These are phyloP conservation scores for Tolypocladium cylindrosporum DNA, from an alignment of 2,329 filamentous ascomycete genomes.

Conservation along the genomic window DNA sequence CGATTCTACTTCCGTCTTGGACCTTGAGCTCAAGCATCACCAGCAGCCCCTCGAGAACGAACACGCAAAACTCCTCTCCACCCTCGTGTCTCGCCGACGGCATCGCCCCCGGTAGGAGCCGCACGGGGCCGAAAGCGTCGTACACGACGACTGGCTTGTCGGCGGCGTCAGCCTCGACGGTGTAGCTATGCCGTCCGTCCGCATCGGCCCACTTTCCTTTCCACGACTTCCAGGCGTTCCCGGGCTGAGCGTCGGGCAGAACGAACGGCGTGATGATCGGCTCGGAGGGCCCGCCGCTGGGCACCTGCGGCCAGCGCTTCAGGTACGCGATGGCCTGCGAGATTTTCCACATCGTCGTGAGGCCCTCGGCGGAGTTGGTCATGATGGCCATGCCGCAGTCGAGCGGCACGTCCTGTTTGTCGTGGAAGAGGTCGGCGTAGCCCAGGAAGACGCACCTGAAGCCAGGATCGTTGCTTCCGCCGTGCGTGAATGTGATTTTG, in stretches of 20 bases:
- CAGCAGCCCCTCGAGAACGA: not conserved
- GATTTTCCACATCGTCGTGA: not conserved
- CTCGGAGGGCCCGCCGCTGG: not conserved
- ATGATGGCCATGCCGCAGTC: conserved; percentile 10
- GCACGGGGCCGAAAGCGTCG: not conserved
- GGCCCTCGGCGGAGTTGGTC: conserved; percentile 9
- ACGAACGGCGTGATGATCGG: not conserved
- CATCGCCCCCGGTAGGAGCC: not conserved
- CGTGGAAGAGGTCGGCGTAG: conserved; percentile 2
- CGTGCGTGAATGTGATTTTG: conserved; percentile 7
- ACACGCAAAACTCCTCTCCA: not conserved
- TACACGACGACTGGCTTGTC: not conserved
- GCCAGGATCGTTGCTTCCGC: conserved; percentile 9
- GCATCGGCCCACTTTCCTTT: not conserved
- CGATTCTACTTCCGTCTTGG: not conserved
- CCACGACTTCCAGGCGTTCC: not conserved
- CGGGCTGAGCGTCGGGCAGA: not conserved
- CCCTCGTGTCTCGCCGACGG: not conserved
- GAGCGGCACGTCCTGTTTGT: conserved; percentile 2
- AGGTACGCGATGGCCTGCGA: not conserved
- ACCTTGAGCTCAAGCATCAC: not conserved
- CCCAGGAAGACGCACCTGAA: conserved; percentile 8
- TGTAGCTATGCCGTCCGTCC: not conserved
- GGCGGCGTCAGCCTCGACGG: not conserved
- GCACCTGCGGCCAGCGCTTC: not conserved